Conservation (phyloP, 148 eudicot genomes). For the Rhododendron molle region DNA sequence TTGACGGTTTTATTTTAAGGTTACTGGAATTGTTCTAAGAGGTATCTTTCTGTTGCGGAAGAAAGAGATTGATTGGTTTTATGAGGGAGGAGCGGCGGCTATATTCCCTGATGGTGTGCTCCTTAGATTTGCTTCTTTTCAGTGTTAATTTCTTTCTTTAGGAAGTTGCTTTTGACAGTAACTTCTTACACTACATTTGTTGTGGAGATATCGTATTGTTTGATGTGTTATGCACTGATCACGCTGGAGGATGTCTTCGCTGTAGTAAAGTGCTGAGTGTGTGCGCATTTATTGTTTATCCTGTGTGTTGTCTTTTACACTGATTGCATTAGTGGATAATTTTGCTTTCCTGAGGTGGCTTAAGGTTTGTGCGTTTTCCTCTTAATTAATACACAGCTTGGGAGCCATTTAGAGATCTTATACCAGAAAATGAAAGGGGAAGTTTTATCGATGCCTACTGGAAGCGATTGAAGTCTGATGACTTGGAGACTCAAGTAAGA, state of each 20-base stretch:
- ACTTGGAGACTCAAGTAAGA: conserved; percentile 76
- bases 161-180: not conserved
- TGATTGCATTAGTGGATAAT: not conserved
- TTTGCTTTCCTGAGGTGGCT: conserved; percentile 2
- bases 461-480: conserved; percentile 81
- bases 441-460: conserved; percentile 76
- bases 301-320: not conserved
- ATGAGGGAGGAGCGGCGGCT: conserved; percentile 98
- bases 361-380: conserved; percentile 5
- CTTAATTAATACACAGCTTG: conserved; percentile 50
- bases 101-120: conserved; percentile 86
- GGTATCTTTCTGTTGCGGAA: conserved; percentile 95
- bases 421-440: conserved; percentile 88
- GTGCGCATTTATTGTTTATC: not conserved
- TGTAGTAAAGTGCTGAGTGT: not conserved
- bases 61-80: conserved; percentile 98
- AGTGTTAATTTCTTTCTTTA: not conserved
- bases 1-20: conserved; percentile 36
- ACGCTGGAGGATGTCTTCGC: not conserved
- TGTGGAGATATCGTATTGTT: not conserved
- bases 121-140: conserved; percentile 2
- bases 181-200: not conserved
- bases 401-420: conserved; percentile 95
- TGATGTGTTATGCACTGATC: not conserved
- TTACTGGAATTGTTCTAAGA: conserved; percentile 85